A percentile compares a stretch with the other conserved stretches of the same genome.
phyloP scores from a whole-genome alignment of 768 basidiomycete species.

The Imleria badia region DNA sequence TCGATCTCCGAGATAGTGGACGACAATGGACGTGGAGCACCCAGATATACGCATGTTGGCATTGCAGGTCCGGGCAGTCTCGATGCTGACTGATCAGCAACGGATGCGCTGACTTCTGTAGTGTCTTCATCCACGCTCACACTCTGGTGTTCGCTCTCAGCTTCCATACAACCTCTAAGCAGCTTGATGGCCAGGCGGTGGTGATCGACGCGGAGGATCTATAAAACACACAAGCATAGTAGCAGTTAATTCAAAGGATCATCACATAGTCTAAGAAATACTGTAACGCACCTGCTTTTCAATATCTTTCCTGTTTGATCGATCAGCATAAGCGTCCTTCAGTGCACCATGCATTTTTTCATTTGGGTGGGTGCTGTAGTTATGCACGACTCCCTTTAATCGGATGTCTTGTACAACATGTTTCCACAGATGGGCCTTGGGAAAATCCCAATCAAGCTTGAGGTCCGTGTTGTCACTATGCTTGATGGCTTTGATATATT shows the following conservation, averaged over 20 bases:
- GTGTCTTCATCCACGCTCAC: neutral
- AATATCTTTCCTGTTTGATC: neutral
- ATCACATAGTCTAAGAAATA: neutral
- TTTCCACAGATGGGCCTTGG: conserved; percentile 34
- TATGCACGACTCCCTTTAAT: conserved; percentile 29
- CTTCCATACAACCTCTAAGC: neutral
- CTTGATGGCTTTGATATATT: too few relatives aligned
- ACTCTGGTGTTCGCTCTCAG: neutral
- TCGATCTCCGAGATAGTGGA: neutral
- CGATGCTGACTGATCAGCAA: neutral
- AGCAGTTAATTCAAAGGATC: too few relatives aligned
- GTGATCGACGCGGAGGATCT: conserved; percentile 16
- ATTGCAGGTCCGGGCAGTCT: neutral
- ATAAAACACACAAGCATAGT: neutral
- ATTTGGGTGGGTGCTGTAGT: conserved; percentile 35
- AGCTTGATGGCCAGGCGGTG: conserved; percentile 5
- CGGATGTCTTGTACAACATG: conserved; percentile 36
- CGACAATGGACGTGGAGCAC: neutral
- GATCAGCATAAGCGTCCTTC: neutral
- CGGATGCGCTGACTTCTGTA: neutral
- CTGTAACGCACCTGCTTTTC: neutral
- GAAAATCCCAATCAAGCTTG: conserved; percentile 31
- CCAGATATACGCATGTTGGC: neutral
- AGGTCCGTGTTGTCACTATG: too few relatives aligned
- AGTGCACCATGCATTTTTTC: conserved; percentile 23